These are phyloP conservation scores for Hura crepitans DNA, from an alignment of 441 rosid species.

Conservation along the genomic window DNA sequence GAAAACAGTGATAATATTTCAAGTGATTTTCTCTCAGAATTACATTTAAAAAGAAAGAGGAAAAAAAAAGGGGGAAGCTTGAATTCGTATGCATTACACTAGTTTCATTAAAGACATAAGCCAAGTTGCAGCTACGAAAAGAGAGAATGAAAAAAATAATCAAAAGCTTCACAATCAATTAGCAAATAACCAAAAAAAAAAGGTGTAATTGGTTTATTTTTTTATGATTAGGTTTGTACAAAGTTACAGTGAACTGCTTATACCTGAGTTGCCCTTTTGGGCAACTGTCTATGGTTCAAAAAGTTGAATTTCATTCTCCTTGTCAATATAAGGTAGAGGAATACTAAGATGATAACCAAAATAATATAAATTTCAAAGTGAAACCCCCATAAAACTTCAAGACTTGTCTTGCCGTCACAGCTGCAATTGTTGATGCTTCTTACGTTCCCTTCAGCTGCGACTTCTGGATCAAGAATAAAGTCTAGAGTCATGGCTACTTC, in stretches of 20 bases:
- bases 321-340: conserved; percentile 50
- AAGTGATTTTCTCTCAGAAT: no score
- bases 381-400: conserved; percentile 36
- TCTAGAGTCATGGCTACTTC: conserved; percentile 55
- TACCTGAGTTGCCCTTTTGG: conserved; percentile 39
- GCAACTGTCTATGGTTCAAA: conserved; percentile 43
- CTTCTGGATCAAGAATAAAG: conserved; percentile 76
- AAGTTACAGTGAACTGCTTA: conserved; percentile 12
- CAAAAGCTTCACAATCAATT: background rate
- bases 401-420: conserved; percentile 28
- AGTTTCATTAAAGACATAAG: background rate
- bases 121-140: background rate
- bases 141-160: background rate
- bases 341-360: conserved; percentile 42
- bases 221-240: background rate
- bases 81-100: no score
- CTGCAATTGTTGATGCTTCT: conserved; percentile 41
- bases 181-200: conserved; percentile 2
- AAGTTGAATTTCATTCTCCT: conserved; percentile 45
- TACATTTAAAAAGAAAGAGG: no score
- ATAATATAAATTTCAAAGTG: conserved; percentile 47
- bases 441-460: conserved; percentile 24
- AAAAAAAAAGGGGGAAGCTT: no score
- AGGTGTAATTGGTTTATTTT: background rate
- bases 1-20: no score